phyloP scores from a whole-genome alignment of 208 protist genomes.

The Leishmania mexicana region DNA sequence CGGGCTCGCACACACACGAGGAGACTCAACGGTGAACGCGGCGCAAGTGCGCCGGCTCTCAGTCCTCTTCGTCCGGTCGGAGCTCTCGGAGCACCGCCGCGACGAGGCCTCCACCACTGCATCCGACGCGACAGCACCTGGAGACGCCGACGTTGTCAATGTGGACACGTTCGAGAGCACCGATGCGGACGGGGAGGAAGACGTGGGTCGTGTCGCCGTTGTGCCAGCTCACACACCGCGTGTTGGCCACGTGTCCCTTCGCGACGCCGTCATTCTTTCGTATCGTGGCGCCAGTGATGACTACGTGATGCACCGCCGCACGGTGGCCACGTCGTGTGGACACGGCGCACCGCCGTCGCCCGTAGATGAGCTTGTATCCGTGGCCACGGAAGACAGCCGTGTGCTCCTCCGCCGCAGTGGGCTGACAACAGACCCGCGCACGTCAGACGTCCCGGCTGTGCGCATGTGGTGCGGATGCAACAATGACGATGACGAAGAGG shows the following conservation, averaged over 20 bases:
- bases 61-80: conserved; percentile 7
- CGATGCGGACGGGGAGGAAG: neutral
- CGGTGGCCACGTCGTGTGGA: neutral
- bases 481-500: neutral
- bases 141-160: neutral
- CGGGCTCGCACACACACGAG: neutral
- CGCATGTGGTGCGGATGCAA: conserved; percentile 8
- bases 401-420: conserved; percentile 21
- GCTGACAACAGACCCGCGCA: neutral
- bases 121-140: neutral
- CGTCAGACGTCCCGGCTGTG: neutral
- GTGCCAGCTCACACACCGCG: neutral
- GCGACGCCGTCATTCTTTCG: conserved; percentile 25
- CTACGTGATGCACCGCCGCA: neutral
- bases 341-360: neutral
- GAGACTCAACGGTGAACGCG: neutral
- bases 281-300: conserved; percentile 20
- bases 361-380: conserved; percentile 18
- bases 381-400: conserved; percentile 26
- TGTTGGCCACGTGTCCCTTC: neutral
- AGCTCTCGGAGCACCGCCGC: neutral
- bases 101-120: neutral
- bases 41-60: neutral
- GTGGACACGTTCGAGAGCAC: conserved; percentile 2
- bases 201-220: neutral